Evolutionary conservation across 1,139 yeast species (phyloP).

Genomic region (Hyphopichia pseudoburtonii): DNA sequence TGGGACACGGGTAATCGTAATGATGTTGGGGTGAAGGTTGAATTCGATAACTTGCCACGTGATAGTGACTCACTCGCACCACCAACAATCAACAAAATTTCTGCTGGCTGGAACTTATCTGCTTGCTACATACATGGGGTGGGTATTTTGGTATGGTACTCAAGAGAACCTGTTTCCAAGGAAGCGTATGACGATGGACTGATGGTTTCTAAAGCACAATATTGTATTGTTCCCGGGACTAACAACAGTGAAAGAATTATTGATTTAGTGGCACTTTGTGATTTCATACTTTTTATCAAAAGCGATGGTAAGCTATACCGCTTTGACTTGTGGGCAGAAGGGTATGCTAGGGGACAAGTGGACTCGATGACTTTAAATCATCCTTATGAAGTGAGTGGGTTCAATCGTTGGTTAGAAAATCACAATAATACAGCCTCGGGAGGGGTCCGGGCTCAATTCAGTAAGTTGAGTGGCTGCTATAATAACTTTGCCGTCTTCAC

Average conservation of each 20-base stretch:
- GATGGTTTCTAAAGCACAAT: conserved; percentile 32
- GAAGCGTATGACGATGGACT: conserved; percentile 19
- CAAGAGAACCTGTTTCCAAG: conserved; percentile 35
- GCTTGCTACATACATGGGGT: conserved; percentile 49
- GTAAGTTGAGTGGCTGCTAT: conserved; percentile 51
- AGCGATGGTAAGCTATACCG: conserved; percentile 45
- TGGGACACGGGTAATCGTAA: conserved; percentile 59
- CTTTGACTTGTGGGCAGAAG: conserved; percentile 24
- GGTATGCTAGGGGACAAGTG: conserved; percentile 14
- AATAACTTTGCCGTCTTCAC: conserved; percentile 54
- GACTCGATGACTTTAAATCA: not conserved
- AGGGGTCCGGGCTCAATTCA: conserved; percentile 25
- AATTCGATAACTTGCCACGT: conserved; percentile 29
- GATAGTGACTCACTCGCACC: not conserved
- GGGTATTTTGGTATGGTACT: conserved; percentile 64
- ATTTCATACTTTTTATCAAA: conserved; percentile 51
- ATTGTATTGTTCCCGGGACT: conserved; percentile 41
- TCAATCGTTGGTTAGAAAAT: conserved; percentile 31
- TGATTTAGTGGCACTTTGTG: conserved; percentile 60
- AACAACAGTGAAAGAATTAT: conserved; percentile 26
- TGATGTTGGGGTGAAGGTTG: conserved; percentile 47
- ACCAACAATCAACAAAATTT: conserved; percentile 39
- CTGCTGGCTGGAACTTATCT: conserved; percentile 71
- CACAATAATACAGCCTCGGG: conserved; percentile 17
- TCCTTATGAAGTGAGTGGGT: conserved; percentile 8